Evolutionary conservation across 768 basidiomycete genomes (phyloP).

Genomic region (Piloderma croceum): DNA sequence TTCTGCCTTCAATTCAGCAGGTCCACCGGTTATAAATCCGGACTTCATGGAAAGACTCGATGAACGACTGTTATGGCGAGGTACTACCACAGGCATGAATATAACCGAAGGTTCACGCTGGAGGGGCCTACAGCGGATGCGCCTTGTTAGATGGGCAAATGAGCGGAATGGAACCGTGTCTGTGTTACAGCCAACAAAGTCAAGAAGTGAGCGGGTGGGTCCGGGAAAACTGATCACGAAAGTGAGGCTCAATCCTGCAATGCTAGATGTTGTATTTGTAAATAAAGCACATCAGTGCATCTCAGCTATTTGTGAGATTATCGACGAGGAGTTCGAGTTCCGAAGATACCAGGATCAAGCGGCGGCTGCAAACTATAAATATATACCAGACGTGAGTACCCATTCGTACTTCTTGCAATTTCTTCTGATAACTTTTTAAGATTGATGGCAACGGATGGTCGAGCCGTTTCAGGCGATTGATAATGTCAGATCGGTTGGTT

Average conservation of each 20-base stretch:
- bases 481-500: conserved; percentile 56
- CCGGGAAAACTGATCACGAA: conserved; percentile 28
- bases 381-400: conserved; percentile 47
- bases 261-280: conserved; percentile 58
- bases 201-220: conserved; percentile 29
- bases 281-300: conserved; percentile 40
- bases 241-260: conserved; percentile 42
- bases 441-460: conserved; percentile 68
- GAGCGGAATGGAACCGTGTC: conserved; percentile 33
- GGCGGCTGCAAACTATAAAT: conserved; percentile 56
- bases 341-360: conserved; percentile 34
- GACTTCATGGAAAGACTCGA: conserved; percentile 60
- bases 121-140: conserved; percentile 44
- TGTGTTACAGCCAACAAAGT: conserved; percentile 31
- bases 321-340: conserved; percentile 48
- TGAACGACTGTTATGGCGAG: conserved; percentile 66
- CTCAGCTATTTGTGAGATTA: conserved; percentile 34
- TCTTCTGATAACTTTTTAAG: conserved; percentile 19
- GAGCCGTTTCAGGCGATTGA: conserved; percentile 57
- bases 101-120: conserved; percentile 37
- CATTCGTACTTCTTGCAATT: conserved; percentile 1
- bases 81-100: conserved; percentile 63
- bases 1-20: conserved; percentile 39
- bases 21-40: conserved; percentile 46
- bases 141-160: conserved; percentile 41